Conservation (phyloP, 257 asterid genomes). For the Solanum dulcamara region DNA sequence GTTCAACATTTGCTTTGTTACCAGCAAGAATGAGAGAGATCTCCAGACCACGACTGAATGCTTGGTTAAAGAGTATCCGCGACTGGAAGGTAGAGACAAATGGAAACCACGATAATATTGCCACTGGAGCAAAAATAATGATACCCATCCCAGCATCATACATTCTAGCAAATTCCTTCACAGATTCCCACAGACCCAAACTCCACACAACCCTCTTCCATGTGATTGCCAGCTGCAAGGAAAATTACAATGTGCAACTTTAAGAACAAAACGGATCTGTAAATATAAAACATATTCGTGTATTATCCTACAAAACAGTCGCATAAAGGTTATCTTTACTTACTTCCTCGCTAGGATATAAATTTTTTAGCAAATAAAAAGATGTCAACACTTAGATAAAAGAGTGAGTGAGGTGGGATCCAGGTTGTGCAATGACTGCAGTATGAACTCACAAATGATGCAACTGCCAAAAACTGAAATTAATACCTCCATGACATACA, state of each 20-base stretch:
- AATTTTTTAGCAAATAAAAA: not conserved
- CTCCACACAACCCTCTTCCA: slow-evolving; percentile 73
- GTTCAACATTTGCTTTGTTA: slow-evolving; percentile 87
- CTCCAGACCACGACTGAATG: slow-evolving; percentile 98
- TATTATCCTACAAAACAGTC: not conserved
- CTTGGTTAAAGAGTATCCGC: slow-evolving; percentile 95
- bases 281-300: not conserved
- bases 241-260: not conserved
- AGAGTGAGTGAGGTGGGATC: not conserved
- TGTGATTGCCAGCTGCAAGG: slow-evolving; percentile 63
- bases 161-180: slow-evolving; percentile 90
- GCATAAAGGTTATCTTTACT: not conserved
- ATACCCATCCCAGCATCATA: slow-evolving; percentile 99
- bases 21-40: slow-evolving; percentile 97
- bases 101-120: slow-evolving; percentile 90
- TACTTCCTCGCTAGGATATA: not conserved
- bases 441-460: not conserved
- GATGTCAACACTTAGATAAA: not conserved
- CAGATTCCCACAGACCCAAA: slow-evolving; percentile 95
- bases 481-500: not conserved
- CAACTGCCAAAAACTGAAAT: not conserved
- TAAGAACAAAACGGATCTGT: not conserved
- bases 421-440: not conserved
- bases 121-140: slow-evolving; percentile 79
- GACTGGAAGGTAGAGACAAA: slow-evolving; percentile 98